Conservation (phyloP, 805 yeast species). For the Teunomyces funiuensis region DNA sequence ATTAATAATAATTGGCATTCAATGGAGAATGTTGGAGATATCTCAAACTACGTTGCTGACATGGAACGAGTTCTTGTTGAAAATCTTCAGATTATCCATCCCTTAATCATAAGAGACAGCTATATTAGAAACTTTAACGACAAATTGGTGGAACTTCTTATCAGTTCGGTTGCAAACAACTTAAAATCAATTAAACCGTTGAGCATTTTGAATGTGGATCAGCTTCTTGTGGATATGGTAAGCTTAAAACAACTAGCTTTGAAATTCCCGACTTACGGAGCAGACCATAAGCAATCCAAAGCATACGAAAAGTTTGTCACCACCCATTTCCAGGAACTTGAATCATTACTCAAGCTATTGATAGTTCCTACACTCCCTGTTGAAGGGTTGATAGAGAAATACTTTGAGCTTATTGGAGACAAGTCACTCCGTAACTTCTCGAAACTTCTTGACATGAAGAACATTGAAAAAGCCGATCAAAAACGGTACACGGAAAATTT, state of each 20-base stretch:
- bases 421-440: constrained; percentile 58
- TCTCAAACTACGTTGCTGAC: constrained; percentile 68
- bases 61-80: constrained; percentile 48
- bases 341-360: constrained; percentile 66
- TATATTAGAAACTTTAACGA: constrained; percentile 76
- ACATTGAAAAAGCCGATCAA: constrained; percentile 36
- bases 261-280: constrained; percentile 39
- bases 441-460: constrained; percentile 65
- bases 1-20: constrained; percentile 69
- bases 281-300: constrained; percentile 23
- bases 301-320: constrained; percentile 45
- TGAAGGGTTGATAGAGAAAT: constrained; percentile 60
- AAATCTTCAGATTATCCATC: constrained; percentile 49
- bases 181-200: constrained; percentile 64
- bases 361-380: constrained; percentile 62
- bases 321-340: constrained; percentile 45
- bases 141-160: constrained; percentile 64
- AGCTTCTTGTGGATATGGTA: constrained; percentile 71
- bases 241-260: constrained; percentile 56
- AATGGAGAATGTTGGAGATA: constrained; percentile 63
- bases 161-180: constrained; percentile 54
- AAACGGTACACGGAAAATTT: constrained; percentile 37
- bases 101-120: constrained; percentile 63
- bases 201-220: constrained; percentile 62
- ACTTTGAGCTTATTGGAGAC: constrained; percentile 68